Evolutionary conservation across 2,329 filamentous ascomycete genomes (phyloP).

Genomic region (Fusarium armeniacum): DNA sequence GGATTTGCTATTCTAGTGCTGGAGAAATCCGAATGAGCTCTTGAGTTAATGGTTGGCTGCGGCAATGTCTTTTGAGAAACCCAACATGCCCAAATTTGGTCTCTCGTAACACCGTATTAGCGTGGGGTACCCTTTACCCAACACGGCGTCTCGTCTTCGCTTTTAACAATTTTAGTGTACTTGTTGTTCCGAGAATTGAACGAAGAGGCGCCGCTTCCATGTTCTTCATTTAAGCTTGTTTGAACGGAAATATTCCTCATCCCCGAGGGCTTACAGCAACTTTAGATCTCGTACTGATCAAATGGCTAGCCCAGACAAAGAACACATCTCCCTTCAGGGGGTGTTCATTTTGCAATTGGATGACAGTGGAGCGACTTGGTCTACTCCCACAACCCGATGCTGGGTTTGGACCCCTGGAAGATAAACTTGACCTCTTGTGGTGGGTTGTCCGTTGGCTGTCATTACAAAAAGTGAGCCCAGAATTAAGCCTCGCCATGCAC

Average conservation of each 20-base stretch:
- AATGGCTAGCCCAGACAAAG: background rate
- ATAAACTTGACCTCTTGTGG: conserved; percentile 18
- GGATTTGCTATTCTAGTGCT: background rate
- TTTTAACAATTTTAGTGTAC: background rate
- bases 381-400: conserved; percentile 18
- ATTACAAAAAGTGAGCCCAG: conserved; percentile 20
- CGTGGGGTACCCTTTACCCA: background rate
- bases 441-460: conserved; percentile 19
- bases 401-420: conserved; percentile 27
- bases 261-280: conserved; percentile 14
- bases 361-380: conserved; percentile 20
- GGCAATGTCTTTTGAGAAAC: background rate
- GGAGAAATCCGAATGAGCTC: background rate
- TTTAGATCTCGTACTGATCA: conserved; percentile 12
- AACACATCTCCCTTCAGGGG: conserved; percentile 2
- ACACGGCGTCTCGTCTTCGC: conserved; percentile 1
- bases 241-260: conserved; percentile 15
- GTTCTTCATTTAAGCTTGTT: conserved; percentile 42
- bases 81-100: conserved; percentile 2
- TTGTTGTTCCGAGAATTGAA: conserved; percentile 2
- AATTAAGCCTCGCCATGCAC: conserved; percentile 38
- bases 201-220: conserved; percentile 10
- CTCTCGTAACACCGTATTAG: background rate
- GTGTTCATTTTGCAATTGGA: background rate
- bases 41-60: background rate